Percentiles rank a stretch among this genome's conserved stretches.
Evolutionary conservation across 345 rosid genomes (phyloP).

Genomic region (Sonneratia alba): DNA sequence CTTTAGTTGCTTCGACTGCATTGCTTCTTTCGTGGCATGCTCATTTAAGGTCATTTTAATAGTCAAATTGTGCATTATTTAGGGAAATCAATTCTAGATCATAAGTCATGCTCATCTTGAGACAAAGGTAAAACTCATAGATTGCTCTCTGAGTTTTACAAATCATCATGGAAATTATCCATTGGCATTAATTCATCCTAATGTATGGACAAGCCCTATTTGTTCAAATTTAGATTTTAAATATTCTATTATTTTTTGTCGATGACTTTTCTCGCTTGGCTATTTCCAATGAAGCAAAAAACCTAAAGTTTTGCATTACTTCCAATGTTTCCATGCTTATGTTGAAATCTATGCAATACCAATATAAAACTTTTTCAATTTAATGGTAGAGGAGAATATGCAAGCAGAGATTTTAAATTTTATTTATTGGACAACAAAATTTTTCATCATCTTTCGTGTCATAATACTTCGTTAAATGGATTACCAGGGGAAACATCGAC

Average conservation of each 20-base stretch:
- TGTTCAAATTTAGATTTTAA: neutral
- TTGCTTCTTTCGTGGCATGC: neutral
- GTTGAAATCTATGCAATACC: neutral
- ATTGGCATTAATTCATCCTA: neutral
- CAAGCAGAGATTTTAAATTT: neutral
- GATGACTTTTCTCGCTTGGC: neutral
- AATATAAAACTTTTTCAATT: neutral
- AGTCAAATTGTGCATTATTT: neutral
- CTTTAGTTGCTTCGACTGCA: neutral
- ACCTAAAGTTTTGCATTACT: neutral
- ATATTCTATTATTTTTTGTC: neutral
- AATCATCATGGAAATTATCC: neutral
- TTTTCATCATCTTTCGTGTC: neutral
- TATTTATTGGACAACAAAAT: too few species aligned
- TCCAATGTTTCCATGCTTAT: neutral
- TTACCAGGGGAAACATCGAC: neutral
- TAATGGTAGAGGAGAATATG: neutral
- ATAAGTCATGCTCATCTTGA: neutral
- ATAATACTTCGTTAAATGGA: slow-evolving; percentile 1
- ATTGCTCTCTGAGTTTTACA: neutral
- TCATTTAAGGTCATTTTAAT: neutral
- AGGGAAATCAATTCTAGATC: neutral
- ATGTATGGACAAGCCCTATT: neutral
- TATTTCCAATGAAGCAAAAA: neutral
- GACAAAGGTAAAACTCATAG: neutral